These are phyloP conservation scores for Lodderomyces parapsilosis DNA, from an alignment of 1,139 yeast species.

Conservation along the genomic window DNA sequence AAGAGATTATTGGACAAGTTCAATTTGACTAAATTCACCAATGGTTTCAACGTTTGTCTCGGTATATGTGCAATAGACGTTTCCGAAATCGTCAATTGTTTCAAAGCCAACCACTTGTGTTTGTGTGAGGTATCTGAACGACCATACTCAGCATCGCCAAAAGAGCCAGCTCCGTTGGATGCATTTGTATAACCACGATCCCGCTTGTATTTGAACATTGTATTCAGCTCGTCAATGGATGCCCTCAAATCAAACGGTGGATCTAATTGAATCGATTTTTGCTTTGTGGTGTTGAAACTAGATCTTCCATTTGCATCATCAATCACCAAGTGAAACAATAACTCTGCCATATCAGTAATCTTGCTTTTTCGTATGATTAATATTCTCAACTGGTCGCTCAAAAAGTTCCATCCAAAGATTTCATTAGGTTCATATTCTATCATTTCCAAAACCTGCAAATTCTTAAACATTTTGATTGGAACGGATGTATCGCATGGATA, in stretches of 20 bases:
- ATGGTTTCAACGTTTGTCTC: constrained; percentile 46
- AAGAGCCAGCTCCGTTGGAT: constrained; percentile 24
- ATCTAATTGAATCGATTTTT: constrained; percentile 2
- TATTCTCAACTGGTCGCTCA: constrained; percentile 56
- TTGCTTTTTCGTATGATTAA: constrained; percentile 53
- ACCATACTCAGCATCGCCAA: background rate
- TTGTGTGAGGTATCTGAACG: constrained; percentile 16
- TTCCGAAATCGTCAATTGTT: constrained; percentile 58
- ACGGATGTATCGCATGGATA: constrained; percentile 72
- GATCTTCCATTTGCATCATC: constrained; percentile 55
- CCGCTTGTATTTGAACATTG: constrained; percentile 26
- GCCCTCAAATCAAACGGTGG: background rate
- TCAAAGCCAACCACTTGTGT: constrained; percentile 52
- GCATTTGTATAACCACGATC: constrained; percentile 24
- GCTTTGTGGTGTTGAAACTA: constrained; percentile 26
- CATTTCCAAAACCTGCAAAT: constrained; percentile 59
- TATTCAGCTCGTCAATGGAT: constrained; percentile 12
- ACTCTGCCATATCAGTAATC: constrained; percentile 50
- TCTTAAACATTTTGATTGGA: constrained; percentile 59
- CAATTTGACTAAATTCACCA: constrained; percentile 51
- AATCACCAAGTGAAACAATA: constrained; percentile 49
- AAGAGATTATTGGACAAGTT: constrained; percentile 57
- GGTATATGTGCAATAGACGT: constrained; percentile 50
- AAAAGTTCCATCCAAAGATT: constrained; percentile 61
- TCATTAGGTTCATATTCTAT: constrained; percentile 63